Evolutionary conservation across 1,284 basidiomycete species (phyloP).

Genomic region (Volvariella surrecta): DNA sequence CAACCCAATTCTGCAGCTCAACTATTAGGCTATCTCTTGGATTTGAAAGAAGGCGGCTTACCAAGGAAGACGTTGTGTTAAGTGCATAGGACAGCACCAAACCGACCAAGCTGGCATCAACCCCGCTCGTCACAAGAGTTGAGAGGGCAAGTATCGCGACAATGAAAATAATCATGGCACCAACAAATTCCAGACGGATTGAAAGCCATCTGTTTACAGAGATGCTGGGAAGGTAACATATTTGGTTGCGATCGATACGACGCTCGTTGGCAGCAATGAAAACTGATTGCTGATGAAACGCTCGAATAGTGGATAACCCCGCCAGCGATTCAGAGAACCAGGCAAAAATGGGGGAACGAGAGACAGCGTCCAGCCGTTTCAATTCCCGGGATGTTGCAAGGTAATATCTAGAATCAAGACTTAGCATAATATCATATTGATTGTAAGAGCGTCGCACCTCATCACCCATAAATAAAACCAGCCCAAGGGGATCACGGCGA

Average conservation of each 20-base stretch:
- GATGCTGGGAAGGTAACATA: conserved; percentile 69
- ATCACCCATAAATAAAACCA: conserved; percentile 76
- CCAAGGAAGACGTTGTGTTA: conserved; percentile 69
- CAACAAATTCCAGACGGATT: conserved; percentile 76
- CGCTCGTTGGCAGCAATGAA: conserved; percentile 77
- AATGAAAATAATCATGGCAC: conserved; percentile 73
- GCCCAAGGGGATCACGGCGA: conserved; percentile 67
- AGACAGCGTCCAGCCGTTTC: conserved; percentile 87
- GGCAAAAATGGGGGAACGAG: conserved; percentile 86
- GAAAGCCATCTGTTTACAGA: conserved; percentile 78
- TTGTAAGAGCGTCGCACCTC: conserved; percentile 38
- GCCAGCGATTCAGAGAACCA: conserved; percentile 85
- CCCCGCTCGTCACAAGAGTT: conserved; percentile 61
- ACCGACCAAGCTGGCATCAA: conserved; percentile 90
- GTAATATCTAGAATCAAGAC: conserved; percentile 58
- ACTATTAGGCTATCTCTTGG: conserved; percentile 7
- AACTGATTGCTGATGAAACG: conserved; percentile 63
- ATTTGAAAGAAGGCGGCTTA: conserved; percentile 21
- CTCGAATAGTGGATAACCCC: conserved; percentile 83
- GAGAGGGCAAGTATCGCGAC: conserved; percentile 65
- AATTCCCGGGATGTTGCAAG: conserved; percentile 87
- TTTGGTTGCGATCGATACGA: conserved; percentile 79
- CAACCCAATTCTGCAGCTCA: conserved; percentile 77
- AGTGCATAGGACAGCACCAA: conserved; percentile 84
- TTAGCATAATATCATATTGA: conserved; percentile 1